phyloP scores from a whole-genome alignment of 1,284 basidiomycete genomes.

The Sporisorium graminicola region DNA sequence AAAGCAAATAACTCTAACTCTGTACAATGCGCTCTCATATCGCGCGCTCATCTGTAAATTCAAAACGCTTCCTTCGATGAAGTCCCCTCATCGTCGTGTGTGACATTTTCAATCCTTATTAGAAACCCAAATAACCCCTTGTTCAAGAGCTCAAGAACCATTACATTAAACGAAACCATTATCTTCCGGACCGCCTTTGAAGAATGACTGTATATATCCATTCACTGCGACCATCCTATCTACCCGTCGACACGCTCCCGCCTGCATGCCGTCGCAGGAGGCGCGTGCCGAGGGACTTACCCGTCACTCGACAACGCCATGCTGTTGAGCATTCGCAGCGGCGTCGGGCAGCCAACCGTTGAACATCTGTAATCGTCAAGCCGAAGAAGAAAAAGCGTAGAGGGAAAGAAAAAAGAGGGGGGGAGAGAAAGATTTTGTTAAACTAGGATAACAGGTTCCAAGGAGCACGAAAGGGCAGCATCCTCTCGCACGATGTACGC shows the following conservation, averaged over 20 bases:
- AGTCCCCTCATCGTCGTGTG: neutral
- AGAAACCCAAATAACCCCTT: neutral
- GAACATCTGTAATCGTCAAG: constrained; percentile 35
- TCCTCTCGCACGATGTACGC: neutral
- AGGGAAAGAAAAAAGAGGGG: constrained; percentile 11
- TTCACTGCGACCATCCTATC: too few relatives aligned
- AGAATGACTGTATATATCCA: neutral
- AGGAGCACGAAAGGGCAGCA: neutral
- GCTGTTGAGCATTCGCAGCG: neutral
- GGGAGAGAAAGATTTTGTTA: constrained; percentile 27
- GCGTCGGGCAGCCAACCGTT: constrained; percentile 5
- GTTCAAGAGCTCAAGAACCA: neutral
- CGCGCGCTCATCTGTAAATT: neutral
- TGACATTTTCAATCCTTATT: neutral
- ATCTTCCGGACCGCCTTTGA: neutral
- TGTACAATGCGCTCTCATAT: neutral
- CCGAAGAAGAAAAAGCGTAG: too few relatives aligned
- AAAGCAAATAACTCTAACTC: neutral
- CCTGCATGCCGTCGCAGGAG: too few relatives aligned
- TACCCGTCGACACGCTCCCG: too few relatives aligned
- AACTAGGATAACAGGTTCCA: constrained; percentile 52
- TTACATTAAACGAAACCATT: neutral
- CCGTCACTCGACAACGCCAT: neutral
- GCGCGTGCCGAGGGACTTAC: neutral
- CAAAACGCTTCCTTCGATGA: neutral